Percentiles rank a stretch among this genome's conserved stretches.
These are phyloP conservation scores for Trypanosoma avium DNA, from an alignment of 208 protist species.

Conservation along the genomic window DNA sequence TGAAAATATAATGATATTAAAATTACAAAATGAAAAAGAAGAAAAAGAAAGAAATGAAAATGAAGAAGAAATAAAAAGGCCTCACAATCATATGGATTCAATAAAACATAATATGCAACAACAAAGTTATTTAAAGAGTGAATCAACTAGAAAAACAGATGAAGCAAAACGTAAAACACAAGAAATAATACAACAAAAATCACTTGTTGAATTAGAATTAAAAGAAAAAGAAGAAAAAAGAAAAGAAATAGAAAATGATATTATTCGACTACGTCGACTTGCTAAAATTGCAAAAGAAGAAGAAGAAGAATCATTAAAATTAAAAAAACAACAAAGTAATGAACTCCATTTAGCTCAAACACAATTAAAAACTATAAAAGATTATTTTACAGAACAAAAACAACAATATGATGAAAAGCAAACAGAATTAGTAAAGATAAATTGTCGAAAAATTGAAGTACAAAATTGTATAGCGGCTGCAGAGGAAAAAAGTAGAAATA, in stretches of 20 bases:
- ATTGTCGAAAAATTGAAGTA: constrained; percentile 1
- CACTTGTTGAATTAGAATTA: background rate
- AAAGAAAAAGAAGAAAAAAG: background rate
- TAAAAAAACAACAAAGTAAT: background rate
- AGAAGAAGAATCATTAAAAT: background rate
- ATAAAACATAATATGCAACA: background rate
- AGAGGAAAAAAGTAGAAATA: background rate
- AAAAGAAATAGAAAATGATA: background rate
- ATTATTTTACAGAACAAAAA: background rate
- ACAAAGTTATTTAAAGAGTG: background rate
- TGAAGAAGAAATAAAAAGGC: background rate
- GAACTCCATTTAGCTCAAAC: constrained; percentile 5
- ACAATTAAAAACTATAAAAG: background rate
- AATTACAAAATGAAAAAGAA: background rate
- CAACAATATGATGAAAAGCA: background rate
- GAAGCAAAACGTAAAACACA: background rate
- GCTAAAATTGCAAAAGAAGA: background rate
- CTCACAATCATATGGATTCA: background rate
- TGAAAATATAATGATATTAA: background rate
- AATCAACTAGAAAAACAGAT: background rate
- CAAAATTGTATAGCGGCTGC: background rate
- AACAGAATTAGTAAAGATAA: background rate
- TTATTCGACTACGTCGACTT: background rate
- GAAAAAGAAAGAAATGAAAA: background rate
- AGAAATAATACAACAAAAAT: background rate